These are phyloP conservation scores for Trichoderma hamatum DNA, from an alignment of 2,329 filamentous ascomycete genomes.

Conservation along the genomic window DNA sequence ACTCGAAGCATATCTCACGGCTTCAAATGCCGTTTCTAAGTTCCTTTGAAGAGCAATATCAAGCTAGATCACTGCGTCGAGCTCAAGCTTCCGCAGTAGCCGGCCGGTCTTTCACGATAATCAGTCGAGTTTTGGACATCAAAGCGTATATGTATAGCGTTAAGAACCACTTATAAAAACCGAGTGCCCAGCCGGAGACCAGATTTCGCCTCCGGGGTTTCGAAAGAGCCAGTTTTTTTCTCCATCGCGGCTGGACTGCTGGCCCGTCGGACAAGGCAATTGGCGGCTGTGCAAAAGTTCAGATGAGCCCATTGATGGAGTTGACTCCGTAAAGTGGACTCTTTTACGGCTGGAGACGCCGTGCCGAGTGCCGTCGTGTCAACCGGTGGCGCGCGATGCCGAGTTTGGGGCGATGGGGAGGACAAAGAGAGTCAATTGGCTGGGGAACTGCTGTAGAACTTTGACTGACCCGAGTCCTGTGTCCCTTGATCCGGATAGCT, in stretches of 20 bases:
- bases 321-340: constrained; percentile 17
- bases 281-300: constrained; percentile 9
- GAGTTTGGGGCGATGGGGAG: background rate
- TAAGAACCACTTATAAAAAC: background rate
- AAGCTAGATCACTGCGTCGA: background rate
- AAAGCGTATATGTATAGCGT: background rate
- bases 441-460: background rate
- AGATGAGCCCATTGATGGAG: constrained; percentile 7
- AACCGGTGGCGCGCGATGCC: background rate
- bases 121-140: background rate
- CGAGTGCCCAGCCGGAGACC: background rate
- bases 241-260: constrained; percentile 7
- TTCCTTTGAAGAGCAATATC: background rate
- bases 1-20: background rate
- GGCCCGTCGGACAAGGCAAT: background rate
- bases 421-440: background rate
- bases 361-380: constrained; percentile 16
- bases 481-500: background rate
- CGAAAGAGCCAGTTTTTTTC: background rate
- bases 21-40: background rate
- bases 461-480: background rate
- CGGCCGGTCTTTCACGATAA: background rate
- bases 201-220: background rate
- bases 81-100: background rate
- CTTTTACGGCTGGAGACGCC: background rate